phyloP scores from a whole-genome alignment of 139 green algal species.

The Chlorokybus atmophyticus region DNA sequence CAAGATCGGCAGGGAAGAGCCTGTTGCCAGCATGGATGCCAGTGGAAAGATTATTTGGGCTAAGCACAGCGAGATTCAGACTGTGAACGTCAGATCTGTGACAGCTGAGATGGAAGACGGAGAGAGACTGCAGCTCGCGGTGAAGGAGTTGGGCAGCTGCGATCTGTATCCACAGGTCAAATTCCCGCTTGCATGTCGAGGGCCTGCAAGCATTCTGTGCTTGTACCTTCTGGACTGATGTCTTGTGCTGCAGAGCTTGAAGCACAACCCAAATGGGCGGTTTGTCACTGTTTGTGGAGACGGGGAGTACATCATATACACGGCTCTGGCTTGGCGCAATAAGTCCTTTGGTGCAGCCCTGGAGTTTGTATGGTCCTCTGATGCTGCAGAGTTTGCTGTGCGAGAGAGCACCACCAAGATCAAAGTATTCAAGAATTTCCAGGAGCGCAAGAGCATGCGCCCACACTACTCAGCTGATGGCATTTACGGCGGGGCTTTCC shows the following conservation, averaged over 20 bases:
- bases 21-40: slow-evolving; percentile 91
- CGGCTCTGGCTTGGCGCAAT: slow-evolving; percentile 95
- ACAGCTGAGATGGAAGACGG: slow-evolving; percentile 55
- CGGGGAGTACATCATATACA: slow-evolving; percentile 99
- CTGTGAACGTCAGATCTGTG: slow-evolving; percentile 41
- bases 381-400: slow-evolving; percentile 79
- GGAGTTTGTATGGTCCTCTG: slow-evolving; percentile 86
- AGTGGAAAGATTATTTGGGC: slow-evolving; percentile 92
- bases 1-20: slow-evolving; percentile 89
- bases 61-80: slow-evolving; percentile 80
- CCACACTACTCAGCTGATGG: slow-evolving; percentile 65
- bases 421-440: slow-evolving; percentile 49
- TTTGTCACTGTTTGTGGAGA: slow-evolving; percentile 94
- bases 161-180: slow-evolving; percentile 82
- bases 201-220: no score
- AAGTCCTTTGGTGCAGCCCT: slow-evolving; percentile 78
- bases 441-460: slow-evolving; percentile 74
- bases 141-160: slow-evolving; percentile 89
- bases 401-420: slow-evolving; percentile 47
- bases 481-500: slow-evolving; percentile 74
- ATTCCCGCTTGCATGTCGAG: no score
- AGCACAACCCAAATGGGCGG: slow-evolving; percentile 89
- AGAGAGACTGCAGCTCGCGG: slow-evolving; percentile 84
- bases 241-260: slow-evolving; percentile 41
- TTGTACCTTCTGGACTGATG: neutral